These are phyloP conservation scores for Pseudopithomyces maydicus DNA, from an alignment of 2,329 filamentous ascomycete genomes.

Conservation along the genomic window DNA sequence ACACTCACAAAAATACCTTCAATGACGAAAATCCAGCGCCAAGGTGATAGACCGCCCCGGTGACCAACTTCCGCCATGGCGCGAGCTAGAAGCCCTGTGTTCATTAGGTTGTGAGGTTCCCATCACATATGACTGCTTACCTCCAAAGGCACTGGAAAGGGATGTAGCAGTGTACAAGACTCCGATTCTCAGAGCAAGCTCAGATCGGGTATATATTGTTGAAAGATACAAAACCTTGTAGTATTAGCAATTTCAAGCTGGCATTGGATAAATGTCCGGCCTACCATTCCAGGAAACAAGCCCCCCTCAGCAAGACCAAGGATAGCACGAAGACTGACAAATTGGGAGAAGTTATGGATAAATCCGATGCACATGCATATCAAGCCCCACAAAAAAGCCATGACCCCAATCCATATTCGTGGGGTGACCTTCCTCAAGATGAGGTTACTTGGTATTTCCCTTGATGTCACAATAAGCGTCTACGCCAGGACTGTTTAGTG, in stretches of 20 bases:
- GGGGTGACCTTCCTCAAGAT: slow-evolving; percentile 66
- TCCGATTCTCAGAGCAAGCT: slow-evolving; percentile 67
- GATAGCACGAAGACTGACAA: slow-evolving; percentile 65
- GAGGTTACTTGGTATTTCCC: slow-evolving; percentile 68
- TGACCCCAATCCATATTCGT: slow-evolving; percentile 62
- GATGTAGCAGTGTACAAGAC: slow-evolving; percentile 71
- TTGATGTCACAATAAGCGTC: background rate
- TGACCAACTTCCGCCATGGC: slow-evolving; percentile 14
- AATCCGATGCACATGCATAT: slow-evolving; percentile 64
- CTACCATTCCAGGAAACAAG: slow-evolving; percentile 67
- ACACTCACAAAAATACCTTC: background rate
- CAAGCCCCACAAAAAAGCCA: slow-evolving; percentile 63
- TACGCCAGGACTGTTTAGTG: background rate
- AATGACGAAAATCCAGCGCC: slow-evolving; percentile 60
- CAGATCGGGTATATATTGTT: slow-evolving; percentile 62
- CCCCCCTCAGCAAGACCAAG: slow-evolving; percentile 69
- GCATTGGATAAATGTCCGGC: background rate
- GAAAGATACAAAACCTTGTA: slow-evolving; percentile 61
- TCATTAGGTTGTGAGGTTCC: slow-evolving; percentile 10
- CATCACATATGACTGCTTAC: slow-evolving; percentile 64
- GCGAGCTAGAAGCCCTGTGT: background rate
- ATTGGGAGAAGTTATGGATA: slow-evolving; percentile 58
- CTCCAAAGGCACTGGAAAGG: slow-evolving; percentile 67
- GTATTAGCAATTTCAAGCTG: background rate
- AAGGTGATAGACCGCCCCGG: slow-evolving; percentile 58